Percentiles rank a stretch among this genome's conserved stretches.
Evolutionary conservation across 805 yeast species (phyloP).

Genomic region (Ogataea pignaliae): DNA sequence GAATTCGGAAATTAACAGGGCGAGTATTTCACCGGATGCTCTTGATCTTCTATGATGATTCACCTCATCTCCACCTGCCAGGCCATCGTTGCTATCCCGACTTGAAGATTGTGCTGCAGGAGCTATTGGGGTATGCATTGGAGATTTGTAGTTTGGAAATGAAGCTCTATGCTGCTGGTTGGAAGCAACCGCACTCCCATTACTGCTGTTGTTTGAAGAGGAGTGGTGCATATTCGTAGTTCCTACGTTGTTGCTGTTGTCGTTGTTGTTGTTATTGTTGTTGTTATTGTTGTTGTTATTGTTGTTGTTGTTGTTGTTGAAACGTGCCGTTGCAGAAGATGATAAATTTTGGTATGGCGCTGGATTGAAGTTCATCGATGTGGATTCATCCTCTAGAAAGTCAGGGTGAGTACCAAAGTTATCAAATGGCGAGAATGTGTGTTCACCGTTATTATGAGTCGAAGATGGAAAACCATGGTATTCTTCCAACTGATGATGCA

Average conservation of each 20-base stretch:
- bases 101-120: not conserved
- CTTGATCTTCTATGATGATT: conserved; percentile 30
- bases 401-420: not conserved
- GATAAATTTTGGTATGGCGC: not conserved
- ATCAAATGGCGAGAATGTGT: conserved; percentile 1
- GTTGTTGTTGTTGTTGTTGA: not conserved
- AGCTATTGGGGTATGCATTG: not conserved
- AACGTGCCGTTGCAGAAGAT: not conserved
- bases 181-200: no score
- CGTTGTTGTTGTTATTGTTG: conserved; percentile 1
- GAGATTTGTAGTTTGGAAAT: conserved; percentile 2
- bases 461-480: no score
- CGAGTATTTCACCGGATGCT: conserved; percentile 65
- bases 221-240: no score
- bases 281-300: not conserved
- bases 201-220: no score
- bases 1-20: conserved; percentile 63
- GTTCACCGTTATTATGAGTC: no score
- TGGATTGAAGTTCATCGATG: not conserved
- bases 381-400: not conserved
- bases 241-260: not conserved
- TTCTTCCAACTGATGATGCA: not conserved
- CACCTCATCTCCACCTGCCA: conserved; percentile 7
- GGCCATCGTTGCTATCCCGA: conserved; percentile 1
- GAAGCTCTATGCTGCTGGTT: no score